phyloP scores from a whole-genome alignment of 306 rosid genomes.

The Cucumis hystrix region DNA sequence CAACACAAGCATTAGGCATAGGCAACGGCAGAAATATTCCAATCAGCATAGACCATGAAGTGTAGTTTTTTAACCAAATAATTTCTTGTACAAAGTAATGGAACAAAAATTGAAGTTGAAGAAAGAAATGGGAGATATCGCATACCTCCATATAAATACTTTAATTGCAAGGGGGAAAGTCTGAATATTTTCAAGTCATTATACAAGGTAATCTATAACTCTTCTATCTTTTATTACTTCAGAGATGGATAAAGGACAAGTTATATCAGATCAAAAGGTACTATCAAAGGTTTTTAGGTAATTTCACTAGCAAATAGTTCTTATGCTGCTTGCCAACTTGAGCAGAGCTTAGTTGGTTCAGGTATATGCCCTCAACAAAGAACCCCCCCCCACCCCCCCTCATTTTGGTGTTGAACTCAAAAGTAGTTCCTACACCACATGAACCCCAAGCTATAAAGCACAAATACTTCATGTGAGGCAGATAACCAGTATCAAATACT shows the following conservation, averaged over 20 bases:
- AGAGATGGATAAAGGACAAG: neutral
- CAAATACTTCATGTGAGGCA: too few species aligned
- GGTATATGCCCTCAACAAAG: too few species aligned
- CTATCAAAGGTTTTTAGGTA: neutral
- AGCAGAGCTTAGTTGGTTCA: too few species aligned
- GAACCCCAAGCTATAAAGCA: too few species aligned
- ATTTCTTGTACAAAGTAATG: neutral
- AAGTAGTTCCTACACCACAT: too few species aligned
- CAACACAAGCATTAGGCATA: neutral
- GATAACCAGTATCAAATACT: too few species aligned
- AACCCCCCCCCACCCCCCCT: too few species aligned
- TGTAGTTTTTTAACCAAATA: neutral
- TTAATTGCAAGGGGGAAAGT: neutral
- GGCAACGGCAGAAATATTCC: neutral
- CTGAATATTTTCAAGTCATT: neutral
- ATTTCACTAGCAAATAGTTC: neutral
- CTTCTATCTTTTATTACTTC: neutral
- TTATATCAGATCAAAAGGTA: neutral
- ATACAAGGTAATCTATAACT: neutral
- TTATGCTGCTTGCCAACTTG: neutral
- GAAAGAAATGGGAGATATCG: neutral
- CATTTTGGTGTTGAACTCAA: too few species aligned
- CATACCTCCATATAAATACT: neutral
- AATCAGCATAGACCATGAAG: neutral
- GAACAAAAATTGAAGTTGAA: neutral